Evolutionary conservation across 768 basidiomycete species (phyloP).

Genomic region (Ramaria sp.): DNA sequence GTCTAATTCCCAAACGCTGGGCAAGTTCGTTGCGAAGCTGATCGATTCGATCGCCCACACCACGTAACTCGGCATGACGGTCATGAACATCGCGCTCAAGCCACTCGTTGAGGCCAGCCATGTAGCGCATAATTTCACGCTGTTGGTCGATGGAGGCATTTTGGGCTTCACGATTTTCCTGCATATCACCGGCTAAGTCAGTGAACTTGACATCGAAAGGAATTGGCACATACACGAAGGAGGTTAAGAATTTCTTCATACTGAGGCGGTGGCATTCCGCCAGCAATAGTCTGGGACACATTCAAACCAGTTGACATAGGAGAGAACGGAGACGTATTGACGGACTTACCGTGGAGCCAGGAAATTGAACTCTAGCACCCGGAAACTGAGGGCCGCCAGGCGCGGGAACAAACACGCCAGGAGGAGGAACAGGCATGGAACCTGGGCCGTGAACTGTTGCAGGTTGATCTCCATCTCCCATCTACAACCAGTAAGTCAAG

Average conservation of each 20-base stretch:
- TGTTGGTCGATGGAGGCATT: slow-evolving; percentile 70
- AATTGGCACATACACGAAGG: slow-evolving; percentile 12
- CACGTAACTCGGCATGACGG: slow-evolving; percentile 62
- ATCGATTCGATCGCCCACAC: slow-evolving; percentile 53
- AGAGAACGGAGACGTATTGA: background rate
- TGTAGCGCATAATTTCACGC: slow-evolving; percentile 70
- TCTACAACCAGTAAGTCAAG: background rate
- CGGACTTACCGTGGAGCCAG: background rate
- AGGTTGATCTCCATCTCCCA: background rate
- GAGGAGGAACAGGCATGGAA: background rate
- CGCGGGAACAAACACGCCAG: background rate
- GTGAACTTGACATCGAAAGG: background rate
- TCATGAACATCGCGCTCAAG: slow-evolving; percentile 68
- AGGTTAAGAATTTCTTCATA: slow-evolving; percentile 65
- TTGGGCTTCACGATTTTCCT: slow-evolving; percentile 73
- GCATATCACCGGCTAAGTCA: background rate
- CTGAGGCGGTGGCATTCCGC: slow-evolving; percentile 22
- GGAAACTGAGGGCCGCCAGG: background rate
- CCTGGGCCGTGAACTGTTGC: background rate
- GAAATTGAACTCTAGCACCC: background rate
- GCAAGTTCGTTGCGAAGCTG: slow-evolving; percentile 33
- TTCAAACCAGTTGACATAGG: background rate
- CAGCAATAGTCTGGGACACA: background rate
- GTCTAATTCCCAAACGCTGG: slow-evolving; percentile 21
- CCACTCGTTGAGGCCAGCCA: slow-evolving; percentile 70